A percentile compares a stretch with the other conserved stretches of the same genome.
Evolutionary conservation across 129 eudicot species (phyloP).

Genomic region (Pseudognaphalium luteoalbum): DNA sequence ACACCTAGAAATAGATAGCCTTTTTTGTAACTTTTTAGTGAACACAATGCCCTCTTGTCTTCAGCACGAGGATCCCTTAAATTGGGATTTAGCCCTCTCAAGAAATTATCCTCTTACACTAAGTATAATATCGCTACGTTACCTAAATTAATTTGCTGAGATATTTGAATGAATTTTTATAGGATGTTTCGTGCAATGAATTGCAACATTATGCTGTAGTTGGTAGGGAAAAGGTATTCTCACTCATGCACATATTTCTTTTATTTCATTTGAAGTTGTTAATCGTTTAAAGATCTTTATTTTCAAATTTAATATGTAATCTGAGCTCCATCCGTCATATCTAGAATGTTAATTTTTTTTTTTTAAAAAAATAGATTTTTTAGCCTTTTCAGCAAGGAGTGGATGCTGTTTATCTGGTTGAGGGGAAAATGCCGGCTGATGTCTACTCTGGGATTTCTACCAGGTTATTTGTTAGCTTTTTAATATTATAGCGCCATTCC

Average conservation of each 20-base stretch:
- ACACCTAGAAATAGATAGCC: too few relatives aligned
- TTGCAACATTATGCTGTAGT: slow-evolving; percentile 96
- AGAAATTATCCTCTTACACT: too few relatives aligned
- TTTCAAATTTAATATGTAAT: background rate
- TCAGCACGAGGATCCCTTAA: too few relatives aligned
- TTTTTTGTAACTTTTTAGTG: too few relatives aligned
- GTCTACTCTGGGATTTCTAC: slow-evolving; percentile 93
- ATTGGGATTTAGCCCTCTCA: too few relatives aligned
- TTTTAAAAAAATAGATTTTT: background rate
- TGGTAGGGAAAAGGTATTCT: slow-evolving; percentile 88
- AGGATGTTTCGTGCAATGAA: slow-evolving; percentile 97
- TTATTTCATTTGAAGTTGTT: background rate
- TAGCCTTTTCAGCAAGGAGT: slow-evolving; percentile 66
- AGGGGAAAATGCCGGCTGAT: slow-evolving; percentile 88
- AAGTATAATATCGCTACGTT: background rate
- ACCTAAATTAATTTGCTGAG: background rate
- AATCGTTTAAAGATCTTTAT: background rate
- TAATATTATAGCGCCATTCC: background rate
- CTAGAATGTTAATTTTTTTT: background rate
- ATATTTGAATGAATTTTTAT: slow-evolving; percentile 7
- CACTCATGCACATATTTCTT: background rate
- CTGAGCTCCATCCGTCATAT: background rate
- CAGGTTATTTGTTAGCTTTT: slow-evolving; percentile 44
- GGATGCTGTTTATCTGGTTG: slow-evolving; percentile 87
- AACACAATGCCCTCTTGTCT: too few relatives aligned